Evolutionary conservation across 2,329 filamentous ascomycete species (phyloP).

Genomic region (Penicillium sp.): DNA sequence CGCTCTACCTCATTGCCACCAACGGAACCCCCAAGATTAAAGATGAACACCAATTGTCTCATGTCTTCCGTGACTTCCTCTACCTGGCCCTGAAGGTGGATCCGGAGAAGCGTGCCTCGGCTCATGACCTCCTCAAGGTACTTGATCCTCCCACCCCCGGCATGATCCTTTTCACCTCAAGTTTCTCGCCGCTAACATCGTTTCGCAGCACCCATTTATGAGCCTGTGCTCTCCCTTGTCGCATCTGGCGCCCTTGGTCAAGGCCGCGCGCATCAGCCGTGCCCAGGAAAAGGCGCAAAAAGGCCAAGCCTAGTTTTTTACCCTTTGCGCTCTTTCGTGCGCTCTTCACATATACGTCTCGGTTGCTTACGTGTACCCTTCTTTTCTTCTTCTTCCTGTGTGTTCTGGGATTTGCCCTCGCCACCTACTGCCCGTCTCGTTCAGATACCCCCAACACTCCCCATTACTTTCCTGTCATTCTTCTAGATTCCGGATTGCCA

Average conservation of each 20-base stretch:
- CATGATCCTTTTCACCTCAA: not conserved
- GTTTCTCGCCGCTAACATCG: slow-evolving; percentile 12
- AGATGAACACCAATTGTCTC: slow-evolving; percentile 75
- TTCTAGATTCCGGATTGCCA: slow-evolving; percentile 19
- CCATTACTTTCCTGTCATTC: slow-evolving; percentile 10
- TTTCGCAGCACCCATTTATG: slow-evolving; percentile 69
- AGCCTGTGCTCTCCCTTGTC: slow-evolving; percentile 65
- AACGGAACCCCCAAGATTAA: slow-evolving; percentile 95
- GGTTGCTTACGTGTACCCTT: slow-evolving; percentile 9
- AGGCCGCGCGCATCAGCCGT: slow-evolving; percentile 75
- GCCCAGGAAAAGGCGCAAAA: slow-evolving; percentile 77
- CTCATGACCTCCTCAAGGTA: slow-evolving; percentile 88
- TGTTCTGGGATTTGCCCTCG: not conserved
- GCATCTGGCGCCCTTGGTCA: slow-evolving; percentile 79
- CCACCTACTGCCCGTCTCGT: slow-evolving; percentile 27
- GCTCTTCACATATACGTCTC: slow-evolving; percentile 8
- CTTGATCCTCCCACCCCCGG: slow-evolving; percentile 33
- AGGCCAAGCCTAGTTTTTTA: slow-evolving; percentile 33
- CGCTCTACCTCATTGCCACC: slow-evolving; percentile 92
- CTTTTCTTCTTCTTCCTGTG: not conserved
- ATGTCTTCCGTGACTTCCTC: slow-evolving; percentile 84
- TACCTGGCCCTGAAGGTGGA: slow-evolving; percentile 93
- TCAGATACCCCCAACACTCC: slow-evolving; percentile 25
- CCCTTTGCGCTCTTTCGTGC: not conserved
- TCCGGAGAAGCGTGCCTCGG: slow-evolving; percentile 91